Evolutionary conservation across 441 rosid species (phyloP).

Genomic region (Jatropha multifida): DNA sequence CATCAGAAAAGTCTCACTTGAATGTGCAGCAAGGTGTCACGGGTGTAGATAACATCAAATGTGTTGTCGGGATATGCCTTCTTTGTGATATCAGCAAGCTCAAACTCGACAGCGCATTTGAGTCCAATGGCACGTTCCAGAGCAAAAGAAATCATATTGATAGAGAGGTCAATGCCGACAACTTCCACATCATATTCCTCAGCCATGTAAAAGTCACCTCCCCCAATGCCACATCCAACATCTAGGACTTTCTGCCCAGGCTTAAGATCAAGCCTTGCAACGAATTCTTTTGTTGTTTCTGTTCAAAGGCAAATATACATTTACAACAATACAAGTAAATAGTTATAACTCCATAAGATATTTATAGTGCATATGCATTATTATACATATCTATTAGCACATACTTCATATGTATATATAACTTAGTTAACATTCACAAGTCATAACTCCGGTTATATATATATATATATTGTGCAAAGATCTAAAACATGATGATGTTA

Average conservation of each 20-base stretch:
- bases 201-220: conserved; percentile 98
- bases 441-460: too few species aligned
- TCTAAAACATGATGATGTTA: not conserved
- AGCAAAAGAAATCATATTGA: conserved; percentile 95
- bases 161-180: conserved; percentile 88
- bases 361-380: too few species aligned
- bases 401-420: too few species aligned
- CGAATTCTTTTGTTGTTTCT: conserved; percentile 98
- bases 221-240: conserved; percentile 99
- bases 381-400: too few species aligned
- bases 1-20: conserved; percentile 41
- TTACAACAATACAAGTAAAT: not conserved
- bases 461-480: not conserved
- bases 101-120: conserved; percentile 84
- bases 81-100: conserved; percentile 94
- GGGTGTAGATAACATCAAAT: conserved; percentile 93
- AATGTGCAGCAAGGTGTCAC: conserved; percentile 92
- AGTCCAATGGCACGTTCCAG: conserved; percentile 94
- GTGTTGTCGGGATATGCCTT: conserved; percentile 70
- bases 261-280: conserved; percentile 74
- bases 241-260: conserved; percentile 94
- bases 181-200: conserved; percentile 82
- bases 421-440: too few species aligned
- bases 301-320: conserved; percentile 26
- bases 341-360: too few species aligned